Conservation (phyloP, 1,284 basidiomycete species). For the Testicularia cyperi region DNA sequence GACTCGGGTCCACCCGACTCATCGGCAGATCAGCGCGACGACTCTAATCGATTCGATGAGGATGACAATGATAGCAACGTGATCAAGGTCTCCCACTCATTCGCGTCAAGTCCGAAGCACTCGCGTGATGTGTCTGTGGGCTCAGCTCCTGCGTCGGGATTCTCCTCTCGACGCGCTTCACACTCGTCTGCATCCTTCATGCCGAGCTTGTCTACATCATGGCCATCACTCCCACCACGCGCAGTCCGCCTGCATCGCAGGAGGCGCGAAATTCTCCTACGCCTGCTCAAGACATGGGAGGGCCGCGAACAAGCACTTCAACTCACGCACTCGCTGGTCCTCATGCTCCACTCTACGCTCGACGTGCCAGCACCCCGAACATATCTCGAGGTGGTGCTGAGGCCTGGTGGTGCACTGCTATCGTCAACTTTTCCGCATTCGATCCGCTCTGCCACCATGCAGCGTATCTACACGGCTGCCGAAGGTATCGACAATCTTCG, state of each 20-base stretch:
- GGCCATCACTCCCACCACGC: slow-evolving; percentile 17
- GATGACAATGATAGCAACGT: too few relatives aligned
- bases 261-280: slow-evolving; percentile 13
- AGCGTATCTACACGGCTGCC: slow-evolving; percentile 33
- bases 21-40: too few relatives aligned
- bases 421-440: slow-evolving; percentile 16
- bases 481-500: slow-evolving; percentile 37
- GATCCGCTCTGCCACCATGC: slow-evolving; percentile 18
- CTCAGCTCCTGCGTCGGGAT: slow-evolving; percentile 7
- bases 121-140: too few relatives aligned
- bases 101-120: too few relatives aligned
- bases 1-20: too few relatives aligned
- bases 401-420: slow-evolving; percentile 15
- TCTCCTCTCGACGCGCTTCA: slow-evolving; percentile 4
- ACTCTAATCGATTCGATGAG: too few relatives aligned
- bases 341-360: slow-evolving; percentile 24
- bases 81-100: too few relatives aligned
- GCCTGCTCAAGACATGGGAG: slow-evolving; percentile 31
- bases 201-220: slow-evolving; percentile 10
- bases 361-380: slow-evolving; percentile 17
- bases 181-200: slow-evolving; percentile 2
- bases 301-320: slow-evolving; percentile 29
- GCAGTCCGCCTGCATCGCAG: slow-evolving; percentile 19
- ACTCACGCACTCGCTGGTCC: slow-evolving; percentile 26
- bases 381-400: slow-evolving; percentile 6